Base-by-base conservation (phyloP, 169 alveolate species). In the Babesia bigemina region DNA sequence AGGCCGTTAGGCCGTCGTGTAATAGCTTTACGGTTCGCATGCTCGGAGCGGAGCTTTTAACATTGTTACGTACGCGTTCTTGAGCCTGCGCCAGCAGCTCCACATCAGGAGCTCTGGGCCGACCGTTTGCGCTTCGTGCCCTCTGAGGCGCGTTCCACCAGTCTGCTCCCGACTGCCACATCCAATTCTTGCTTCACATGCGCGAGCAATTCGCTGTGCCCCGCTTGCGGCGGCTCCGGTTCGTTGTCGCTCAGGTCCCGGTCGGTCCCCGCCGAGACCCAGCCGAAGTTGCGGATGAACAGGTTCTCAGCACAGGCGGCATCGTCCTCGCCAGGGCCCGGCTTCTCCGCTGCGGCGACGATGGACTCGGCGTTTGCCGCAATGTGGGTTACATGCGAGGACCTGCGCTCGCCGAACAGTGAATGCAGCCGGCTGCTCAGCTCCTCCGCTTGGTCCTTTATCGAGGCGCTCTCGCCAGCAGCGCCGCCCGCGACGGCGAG, bases 391-490 rank as follows among this genome's bases (percentile, higher is more conserved):
- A 78, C 75, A 56, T 48, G 52, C 45, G 82, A 17, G 2, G 82
- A 73, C 71, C 52, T 78, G 24, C 87, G 82, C 53, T 69, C 81
- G 21, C 87, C 87, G 44, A 78, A 71, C 9, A 70, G 66, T 17
- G 70, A 36, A 29, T 66, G 66, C 28, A 78, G 19, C 53, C 55
- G 62, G 21, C 57, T 45, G 47, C 70, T 24, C 60, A 78, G 21
- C 33, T 78, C 87, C 24, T 78, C 87, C 36, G 82, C 82, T 28
- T 69, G 39, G 28, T 70, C 87, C 75, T 78, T 78, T 4, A 78
- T 24, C 8, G 49, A 50, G 4, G 65, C 55, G 19, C 7, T 17
- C n/a, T 67, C 76, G 4, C 45, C 9, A n/a, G 57, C 19, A 7
- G 58, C 65, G 14, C 61, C 58, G 39, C 44, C 12, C 2, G 57